Conservation (phyloP, 371 early-diverging fungal species). For the Actinomucor elegans region DNA sequence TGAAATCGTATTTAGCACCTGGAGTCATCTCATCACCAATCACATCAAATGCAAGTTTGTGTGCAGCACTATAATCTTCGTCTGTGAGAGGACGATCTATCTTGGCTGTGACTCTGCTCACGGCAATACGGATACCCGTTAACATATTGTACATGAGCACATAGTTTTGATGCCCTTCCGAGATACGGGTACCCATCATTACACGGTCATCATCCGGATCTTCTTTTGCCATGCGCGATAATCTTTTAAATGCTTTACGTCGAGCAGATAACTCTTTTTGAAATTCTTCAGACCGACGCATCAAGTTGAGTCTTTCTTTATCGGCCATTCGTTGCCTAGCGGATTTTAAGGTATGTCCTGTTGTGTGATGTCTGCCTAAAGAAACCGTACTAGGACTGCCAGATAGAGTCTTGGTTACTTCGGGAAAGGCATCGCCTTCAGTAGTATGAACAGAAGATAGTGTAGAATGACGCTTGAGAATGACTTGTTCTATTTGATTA, state of each 20-base stretch:
- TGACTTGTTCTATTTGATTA: neutral
- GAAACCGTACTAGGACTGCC: neutral
- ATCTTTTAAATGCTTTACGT: slow-evolving; percentile 38
- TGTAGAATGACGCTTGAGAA: slow-evolving; percentile 21
- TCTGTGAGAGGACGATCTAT: slow-evolving; percentile 64
- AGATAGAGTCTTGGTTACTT: neutral
- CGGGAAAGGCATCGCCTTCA: neutral
- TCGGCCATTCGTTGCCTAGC: slow-evolving; percentile 29
- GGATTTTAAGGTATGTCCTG: slow-evolving; percentile 36
- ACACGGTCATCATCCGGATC: slow-evolving; percentile 48
- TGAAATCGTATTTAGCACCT: slow-evolving; percentile 94
- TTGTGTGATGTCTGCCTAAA: slow-evolving; percentile 39
- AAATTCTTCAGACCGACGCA: slow-evolving; percentile 42
- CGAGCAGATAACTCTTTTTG: slow-evolving; percentile 39
- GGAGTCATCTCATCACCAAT: slow-evolving; percentile 93
- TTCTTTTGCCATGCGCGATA: slow-evolving; percentile 28
- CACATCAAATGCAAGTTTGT: slow-evolving; percentile 94
- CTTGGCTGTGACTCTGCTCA: slow-evolving; percentile 85
- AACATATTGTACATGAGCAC: slow-evolving; percentile 98
- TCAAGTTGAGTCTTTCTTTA: slow-evolving; percentile 18
- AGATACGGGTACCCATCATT: slow-evolving; percentile 66
- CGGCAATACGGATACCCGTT: slow-evolving; percentile 88
- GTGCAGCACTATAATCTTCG: slow-evolving; percentile 85
- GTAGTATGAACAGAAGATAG: slow-evolving; percentile 2
- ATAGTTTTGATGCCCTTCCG: slow-evolving; percentile 70